Evolutionary conservation across 2,329 filamentous ascomycete genomes (phyloP).

Genomic region (Sarocladium brachiariae): DNA sequence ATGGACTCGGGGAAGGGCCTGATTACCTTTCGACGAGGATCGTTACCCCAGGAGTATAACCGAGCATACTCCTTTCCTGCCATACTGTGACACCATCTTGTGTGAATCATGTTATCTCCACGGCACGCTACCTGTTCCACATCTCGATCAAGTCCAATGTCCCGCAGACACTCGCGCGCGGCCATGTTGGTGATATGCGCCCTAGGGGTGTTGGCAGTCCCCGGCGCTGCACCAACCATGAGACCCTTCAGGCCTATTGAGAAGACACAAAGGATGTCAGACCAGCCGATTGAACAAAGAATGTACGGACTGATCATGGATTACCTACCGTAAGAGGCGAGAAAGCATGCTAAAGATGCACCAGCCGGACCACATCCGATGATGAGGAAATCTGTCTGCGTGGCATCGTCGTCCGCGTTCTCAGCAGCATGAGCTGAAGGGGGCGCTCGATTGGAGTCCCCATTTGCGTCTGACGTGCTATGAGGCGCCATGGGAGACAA

Average conservation of each 20-base stretch:
- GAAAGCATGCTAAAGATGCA: constrained; percentile 46
- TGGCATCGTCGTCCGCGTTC: background rate
- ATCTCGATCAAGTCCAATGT: constrained; percentile 41
- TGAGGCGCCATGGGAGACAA: background rate
- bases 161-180: constrained; percentile 45
- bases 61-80: constrained; percentile 44
- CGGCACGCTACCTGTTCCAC: constrained; percentile 28
- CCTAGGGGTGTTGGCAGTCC: constrained; percentile 48
- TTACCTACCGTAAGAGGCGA: constrained; percentile 37
- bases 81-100: constrained; percentile 46
- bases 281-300: no score
- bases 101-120: constrained; percentile 39
- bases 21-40: constrained; percentile 35
- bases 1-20: no score
- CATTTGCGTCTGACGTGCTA: background rate
- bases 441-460: background rate
- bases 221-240: constrained; percentile 41
- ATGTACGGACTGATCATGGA: no score
- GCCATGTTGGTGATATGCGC: constrained; percentile 57
- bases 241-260: constrained; percentile 41
- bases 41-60: constrained; percentile 43
- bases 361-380: constrained; percentile 48
- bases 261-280: background rate
- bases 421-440: background rate
- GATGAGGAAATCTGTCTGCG: constrained; percentile 39